Evolutionary conservation across 2,329 filamentous ascomycete species (phyloP).

Genomic region (Sodiomyces alkalinus): DNA sequence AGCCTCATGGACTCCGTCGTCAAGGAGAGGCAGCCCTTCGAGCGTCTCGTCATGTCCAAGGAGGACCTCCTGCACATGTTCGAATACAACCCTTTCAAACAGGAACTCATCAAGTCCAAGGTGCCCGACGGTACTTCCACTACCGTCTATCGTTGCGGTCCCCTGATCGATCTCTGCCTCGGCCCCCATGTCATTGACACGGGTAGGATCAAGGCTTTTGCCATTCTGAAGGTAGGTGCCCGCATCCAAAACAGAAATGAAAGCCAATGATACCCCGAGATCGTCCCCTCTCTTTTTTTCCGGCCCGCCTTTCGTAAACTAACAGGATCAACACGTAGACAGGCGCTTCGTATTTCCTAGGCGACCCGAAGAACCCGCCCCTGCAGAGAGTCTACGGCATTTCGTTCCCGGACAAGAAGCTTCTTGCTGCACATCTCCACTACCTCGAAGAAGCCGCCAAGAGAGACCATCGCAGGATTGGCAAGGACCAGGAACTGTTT

Average conservation of each 20-base stretch:
- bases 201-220: constrained; percentile 84
- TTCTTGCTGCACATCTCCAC: constrained; percentile 82
- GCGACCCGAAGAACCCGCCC: constrained; percentile 85
- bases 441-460: constrained; percentile 97
- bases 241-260: no score
- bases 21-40: constrained; percentile 93
- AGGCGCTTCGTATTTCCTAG: constrained; percentile 73
- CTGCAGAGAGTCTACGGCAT: constrained; percentile 94
- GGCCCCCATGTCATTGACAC: constrained; percentile 79
- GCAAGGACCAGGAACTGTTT: constrained; percentile 91
- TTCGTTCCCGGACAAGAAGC: constrained; percentile 90
- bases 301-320: no score
- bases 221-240: constrained; percentile 64
- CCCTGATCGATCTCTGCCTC: constrained; percentile 86
- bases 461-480: constrained; percentile 87
- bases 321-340: constrained; percentile 49
- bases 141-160: constrained; percentile 89
- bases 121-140: constrained; percentile 78
- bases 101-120: constrained; percentile 91
- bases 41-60: constrained; percentile 78
- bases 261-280: no score
- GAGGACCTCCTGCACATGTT: constrained; percentile 68
- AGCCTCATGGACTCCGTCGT: constrained; percentile 67
- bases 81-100: constrained; percentile 95
- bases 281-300: no score